Base-by-base conservation (phyloP, 257 asterid species). In the Nicotiana paniculata region DNA sequence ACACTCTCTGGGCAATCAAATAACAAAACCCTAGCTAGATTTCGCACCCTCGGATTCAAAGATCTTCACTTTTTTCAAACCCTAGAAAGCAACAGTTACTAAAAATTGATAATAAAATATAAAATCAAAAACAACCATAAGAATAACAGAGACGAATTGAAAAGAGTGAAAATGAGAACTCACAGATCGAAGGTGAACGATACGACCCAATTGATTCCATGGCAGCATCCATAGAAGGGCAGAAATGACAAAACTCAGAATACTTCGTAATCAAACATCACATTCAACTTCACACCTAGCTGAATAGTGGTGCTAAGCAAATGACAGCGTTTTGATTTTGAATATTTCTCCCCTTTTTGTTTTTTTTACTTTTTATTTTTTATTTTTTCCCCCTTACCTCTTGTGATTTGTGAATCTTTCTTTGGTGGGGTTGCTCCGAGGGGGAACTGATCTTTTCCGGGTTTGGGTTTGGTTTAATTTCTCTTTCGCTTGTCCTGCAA, bases 11-110 rank as follows among this genome's bases (percentile, higher is more conserved):
- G 64, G 77, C 83, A 65, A 80, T 62, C 46, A 69, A 81, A 18
- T 37, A 24, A 33, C 77, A 80, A 63, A 80, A 58, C 59, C 83
- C 83, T 80, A 80, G 77, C 80, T 51, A 75, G 61, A 75, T 75
- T 51, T 51, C 26, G 43, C 63, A 75, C 63, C 13, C 16, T 75
- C 79, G 28, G 80, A 75, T 75, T 75, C 63, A 51, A 75, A 72
- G 79, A 80, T 80, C 77, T 64, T 63, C 83, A 64, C 83, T 61
- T 80, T 48, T 46, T 80, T 30, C 62, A 46, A 80, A 80, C 83
- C 83, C 77, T 66, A 81, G 64, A 66, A 66, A 53, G 12, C 83
- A 21, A 39, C n/a, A 81, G 67, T 15, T 33, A 17, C 39, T 75
- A 75, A 26, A 16, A 65, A 57, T 65, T 81, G 18, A 81, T 18